A percentile compares a stretch with the other conserved stretches of the same genome.
These are phyloP conservation scores for Sambucus nigra DNA, from an alignment of 129 eudicot genomes.

Conservation along the genomic window DNA sequence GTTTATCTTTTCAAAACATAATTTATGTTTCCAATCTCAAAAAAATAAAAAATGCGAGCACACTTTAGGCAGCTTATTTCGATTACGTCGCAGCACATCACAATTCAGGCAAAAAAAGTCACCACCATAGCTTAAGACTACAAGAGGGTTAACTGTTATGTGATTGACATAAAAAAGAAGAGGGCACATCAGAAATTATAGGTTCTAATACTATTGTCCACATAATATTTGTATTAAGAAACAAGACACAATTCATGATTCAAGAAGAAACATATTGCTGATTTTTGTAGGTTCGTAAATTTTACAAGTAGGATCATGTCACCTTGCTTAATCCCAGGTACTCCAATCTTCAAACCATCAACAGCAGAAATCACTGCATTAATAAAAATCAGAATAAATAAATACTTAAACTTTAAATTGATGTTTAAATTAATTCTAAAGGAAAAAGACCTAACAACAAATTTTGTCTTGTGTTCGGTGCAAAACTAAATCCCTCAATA, in stretches of 20 bases:
- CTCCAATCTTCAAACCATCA: conserved; percentile 74
- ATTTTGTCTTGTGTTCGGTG: background rate
- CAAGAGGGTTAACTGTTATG: background rate
- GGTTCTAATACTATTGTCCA: conserved; percentile 14
- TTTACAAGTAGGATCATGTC: conserved; percentile 13
- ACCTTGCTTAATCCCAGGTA: conserved; percentile 73
- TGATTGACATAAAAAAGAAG: background rate
- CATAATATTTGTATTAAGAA: conserved; percentile 3
- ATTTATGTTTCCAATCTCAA: too few relatives aligned
- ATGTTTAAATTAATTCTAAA: background rate
- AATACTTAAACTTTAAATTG: background rate
- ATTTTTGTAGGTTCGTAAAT: background rate
- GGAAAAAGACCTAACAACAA: background rate
- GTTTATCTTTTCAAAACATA: too few relatives aligned
- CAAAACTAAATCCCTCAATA: background rate
- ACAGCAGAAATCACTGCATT: conserved; percentile 90
- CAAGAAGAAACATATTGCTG: background rate
- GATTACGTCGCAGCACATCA: background rate
- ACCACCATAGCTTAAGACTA: background rate
- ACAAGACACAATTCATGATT: conserved; percentile 13
- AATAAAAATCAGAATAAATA: conserved; percentile 4
- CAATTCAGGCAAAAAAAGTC: conserved; percentile 1
- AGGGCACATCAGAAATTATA: conserved; percentile 2
- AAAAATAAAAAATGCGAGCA: too few relatives aligned
- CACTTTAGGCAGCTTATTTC: background rate